Evolutionary conservation across 2,329 filamentous ascomycete genomes (phyloP), one percentile per base, ranked within the genome.

Genomic region (Verticillium longisporum): DNA sequence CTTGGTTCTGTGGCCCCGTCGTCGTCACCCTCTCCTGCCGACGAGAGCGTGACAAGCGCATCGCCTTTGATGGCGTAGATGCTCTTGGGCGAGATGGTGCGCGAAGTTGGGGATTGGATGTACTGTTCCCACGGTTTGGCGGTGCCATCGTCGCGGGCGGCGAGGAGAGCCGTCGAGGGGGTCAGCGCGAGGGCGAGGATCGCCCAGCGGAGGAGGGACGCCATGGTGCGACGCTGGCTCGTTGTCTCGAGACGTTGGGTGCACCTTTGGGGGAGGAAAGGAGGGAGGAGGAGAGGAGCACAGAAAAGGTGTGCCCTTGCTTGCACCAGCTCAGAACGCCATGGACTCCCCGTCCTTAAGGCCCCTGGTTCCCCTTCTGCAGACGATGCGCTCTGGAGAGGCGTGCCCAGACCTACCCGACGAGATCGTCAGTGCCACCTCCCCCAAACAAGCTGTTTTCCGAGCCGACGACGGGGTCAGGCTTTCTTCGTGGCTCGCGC

Each of bases 31-130:
- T 26, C 26, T 26, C 26, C 26, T 26, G 26, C 26, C 26, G 54
- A 31, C 31, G 61, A 56, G 41, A 38, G 45, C 14, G 58, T 57
- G 21, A 62, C 56, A 14, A 59, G 41, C 3, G 61, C 62, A 15
- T 55, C 18, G 2, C 61, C 61, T 6, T 61, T 61, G 58, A 64
- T 15, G 56, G 62, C 58, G 53, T 64, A 26, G 38, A 64, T 21
- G 1, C 21, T 55, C 37, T 62, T 59, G 3, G 62, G 62, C 18
- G 38, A n/a, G 36, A 64, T 61, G 38, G 41, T 32, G 38, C 62
- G 62, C 10, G 61, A 59, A 6, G 61, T 56, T 1, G 62, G 62
- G 33, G 58, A 61, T 4, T 59, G 62, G 33, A 64, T 61, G 53
- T 62, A 62, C 0, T 50, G 32, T 32, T 62, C 58, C 62, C 62